These are phyloP conservation scores for Linaria vulgaris DNA, from an alignment of 257 asterid species.

Conservation along the genomic window DNA sequence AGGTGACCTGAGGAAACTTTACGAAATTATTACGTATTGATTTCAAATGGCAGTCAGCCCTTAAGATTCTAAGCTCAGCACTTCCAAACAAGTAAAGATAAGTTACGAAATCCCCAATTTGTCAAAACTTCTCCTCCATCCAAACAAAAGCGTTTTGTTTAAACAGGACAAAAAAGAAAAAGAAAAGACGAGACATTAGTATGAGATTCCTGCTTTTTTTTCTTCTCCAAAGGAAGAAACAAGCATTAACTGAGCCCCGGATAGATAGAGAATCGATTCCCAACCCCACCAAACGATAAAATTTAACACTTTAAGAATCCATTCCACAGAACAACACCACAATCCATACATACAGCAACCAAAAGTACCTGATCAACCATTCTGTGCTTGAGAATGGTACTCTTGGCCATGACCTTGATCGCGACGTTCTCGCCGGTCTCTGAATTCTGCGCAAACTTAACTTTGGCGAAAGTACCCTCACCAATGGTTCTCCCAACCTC, in stretches of 20 bases:
- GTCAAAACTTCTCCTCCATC: neutral
- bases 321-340: neutral
- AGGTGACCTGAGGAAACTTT: neutral
- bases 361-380: constrained; percentile 83
- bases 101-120: constrained; percentile 8
- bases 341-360: neutral
- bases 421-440: constrained; percentile 81
- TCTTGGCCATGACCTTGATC: constrained; percentile 80
- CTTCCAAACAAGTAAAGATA: constrained; percentile 13
- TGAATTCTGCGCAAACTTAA: constrained; percentile 75
- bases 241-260: neutral
- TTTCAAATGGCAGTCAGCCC: neutral
- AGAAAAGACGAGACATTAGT: constrained; percentile 8
- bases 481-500: constrained; percentile 90
- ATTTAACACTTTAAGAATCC: constrained; percentile 8
- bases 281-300: neutral
- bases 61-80: constrained; percentile 9
- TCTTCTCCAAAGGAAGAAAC: constrained; percentile 3
- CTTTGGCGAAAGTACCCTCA: constrained; percentile 92
- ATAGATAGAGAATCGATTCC: constrained; percentile 12
- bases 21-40: neutral
- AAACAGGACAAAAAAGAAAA: neutral
- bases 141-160: neutral
- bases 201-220: neutral
- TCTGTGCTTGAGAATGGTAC: constrained; percentile 81